Evolutionary conservation across 2,329 filamentous ascomycete species (phyloP).

Genomic region (Ophiocordyceps australis): DNA sequence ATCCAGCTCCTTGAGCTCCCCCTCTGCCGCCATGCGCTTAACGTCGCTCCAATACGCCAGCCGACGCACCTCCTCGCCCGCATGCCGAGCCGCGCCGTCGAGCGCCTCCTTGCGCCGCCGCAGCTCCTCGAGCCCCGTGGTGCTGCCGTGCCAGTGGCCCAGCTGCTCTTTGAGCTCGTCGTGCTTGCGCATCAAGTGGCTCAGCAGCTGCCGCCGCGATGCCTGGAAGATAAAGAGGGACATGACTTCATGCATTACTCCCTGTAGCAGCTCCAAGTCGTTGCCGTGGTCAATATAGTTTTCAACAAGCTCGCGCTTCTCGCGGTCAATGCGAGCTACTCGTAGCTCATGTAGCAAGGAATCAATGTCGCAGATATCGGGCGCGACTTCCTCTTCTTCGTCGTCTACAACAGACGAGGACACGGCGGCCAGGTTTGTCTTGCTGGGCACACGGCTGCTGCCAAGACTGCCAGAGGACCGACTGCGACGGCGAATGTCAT

Average conservation of each 20-base stretch:
- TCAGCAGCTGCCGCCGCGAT: conserved; percentile 60
- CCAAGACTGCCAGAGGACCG: conserved; percentile 14
- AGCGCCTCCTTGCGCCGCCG: conserved; percentile 43
- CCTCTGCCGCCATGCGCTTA: conserved; percentile 43
- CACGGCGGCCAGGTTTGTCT: conserved; percentile 16
- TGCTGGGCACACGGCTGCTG: conserved; percentile 14
- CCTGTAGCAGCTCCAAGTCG: conserved; percentile 57
- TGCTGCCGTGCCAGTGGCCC: conserved; percentile 20
- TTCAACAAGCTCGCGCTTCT: conserved; percentile 72
- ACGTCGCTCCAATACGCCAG: conserved; percentile 83
- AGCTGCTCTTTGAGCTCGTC: conserved; percentile 19
- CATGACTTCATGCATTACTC: conserved; percentile 75
- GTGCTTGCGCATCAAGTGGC: conserved; percentile 44
- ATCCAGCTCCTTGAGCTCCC: conserved; percentile 23
- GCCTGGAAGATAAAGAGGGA: conserved; percentile 75
- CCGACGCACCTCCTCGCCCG: conserved; percentile 62
- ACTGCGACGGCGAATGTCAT: no score
- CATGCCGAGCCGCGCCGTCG: conserved; percentile 54
- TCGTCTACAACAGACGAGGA: conserved; percentile 22
- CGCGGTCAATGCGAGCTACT: conserved; percentile 62
- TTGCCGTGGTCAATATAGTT: conserved; percentile 66
- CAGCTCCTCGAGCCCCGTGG: conserved; percentile 12
- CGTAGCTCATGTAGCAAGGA: conserved; percentile 53
- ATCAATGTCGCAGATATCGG: conserved; percentile 42
- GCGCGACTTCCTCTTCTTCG: conserved; percentile 38